These are phyloP conservation scores for Saraca asoca DNA, from an alignment of 331 rosid genomes.

Conservation along the genomic window DNA sequence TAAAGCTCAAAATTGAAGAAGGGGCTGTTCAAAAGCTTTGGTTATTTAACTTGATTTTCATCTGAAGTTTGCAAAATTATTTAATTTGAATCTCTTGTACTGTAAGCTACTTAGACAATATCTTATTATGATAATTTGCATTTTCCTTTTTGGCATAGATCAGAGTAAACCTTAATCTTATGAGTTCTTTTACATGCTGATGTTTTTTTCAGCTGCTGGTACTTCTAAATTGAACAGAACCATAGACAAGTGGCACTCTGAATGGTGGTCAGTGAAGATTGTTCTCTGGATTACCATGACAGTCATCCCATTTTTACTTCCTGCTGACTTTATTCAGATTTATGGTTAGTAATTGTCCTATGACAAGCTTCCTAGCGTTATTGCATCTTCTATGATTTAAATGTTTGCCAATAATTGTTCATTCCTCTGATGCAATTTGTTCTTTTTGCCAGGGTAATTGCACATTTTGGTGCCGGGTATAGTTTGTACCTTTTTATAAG, in stretches of 20 bases:
- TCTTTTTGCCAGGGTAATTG: constrained; percentile 57
- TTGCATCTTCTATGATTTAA: constrained; percentile 9
- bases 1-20: too few relatives aligned
- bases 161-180: constrained; percentile 55
- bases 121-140: constrained; percentile 14
- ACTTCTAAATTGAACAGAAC: constrained; percentile 61
- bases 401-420: constrained; percentile 3
- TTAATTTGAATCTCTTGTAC: not conserved
- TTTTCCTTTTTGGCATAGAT: too few relatives aligned
- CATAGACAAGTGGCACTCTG: constrained; percentile 88
- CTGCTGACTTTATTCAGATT: constrained; percentile 64
- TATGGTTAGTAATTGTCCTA: constrained; percentile 67
- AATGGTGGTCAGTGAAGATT: constrained; percentile 93
- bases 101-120: constrained; percentile 21
- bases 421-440: constrained; percentile 25
- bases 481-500: constrained; percentile 23
- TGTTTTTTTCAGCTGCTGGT: constrained; percentile 77
- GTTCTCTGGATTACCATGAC: constrained; percentile 55
- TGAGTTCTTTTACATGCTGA: constrained; percentile 72
- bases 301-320: constrained; percentile 83
- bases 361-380: constrained; percentile 5
- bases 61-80: not conserved
- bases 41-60: not conserved
- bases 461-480: constrained; percentile 99
- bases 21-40: not conserved